These are phyloP conservation scores for Camelina neglecta DNA, from an alignment of 345 rosid species.

Conservation along the genomic window DNA sequence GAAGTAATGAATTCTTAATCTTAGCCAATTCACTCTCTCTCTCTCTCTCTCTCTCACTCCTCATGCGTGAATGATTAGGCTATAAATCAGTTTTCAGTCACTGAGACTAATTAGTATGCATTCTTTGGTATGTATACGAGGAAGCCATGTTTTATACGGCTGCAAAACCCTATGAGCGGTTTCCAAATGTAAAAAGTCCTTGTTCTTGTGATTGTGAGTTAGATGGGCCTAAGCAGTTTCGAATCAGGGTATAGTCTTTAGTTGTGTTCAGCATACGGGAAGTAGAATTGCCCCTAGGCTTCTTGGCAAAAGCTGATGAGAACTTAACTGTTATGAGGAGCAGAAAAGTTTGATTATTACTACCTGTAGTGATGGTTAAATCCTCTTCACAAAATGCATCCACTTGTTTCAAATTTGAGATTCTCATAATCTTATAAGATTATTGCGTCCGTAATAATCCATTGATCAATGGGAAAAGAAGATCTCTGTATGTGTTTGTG, in stretches of 20 bases:
- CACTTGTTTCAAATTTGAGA: neutral
- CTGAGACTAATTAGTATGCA: neutral
- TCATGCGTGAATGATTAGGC: neutral
- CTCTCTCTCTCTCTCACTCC: neutral
- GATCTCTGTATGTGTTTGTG: conserved; percentile 1
- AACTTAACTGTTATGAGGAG: neutral
- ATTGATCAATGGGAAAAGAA: neutral
- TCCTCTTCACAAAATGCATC: neutral
- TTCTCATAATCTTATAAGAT: conserved; percentile 5
- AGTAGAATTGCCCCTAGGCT: neutral
- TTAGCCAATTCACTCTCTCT: neutral
- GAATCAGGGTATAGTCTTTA: conserved; percentile 6
- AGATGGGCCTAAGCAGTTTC: conserved; percentile 1
- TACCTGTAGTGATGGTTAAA: neutral
- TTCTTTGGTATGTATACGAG: neutral
- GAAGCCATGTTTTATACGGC: neutral
- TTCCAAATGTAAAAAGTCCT: neutral
- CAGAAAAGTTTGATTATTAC: neutral
- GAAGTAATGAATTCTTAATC: neutral
- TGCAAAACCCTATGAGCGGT: neutral
- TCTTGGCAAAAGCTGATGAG: conserved; percentile 9
- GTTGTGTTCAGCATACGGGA: conserved; percentile 1
- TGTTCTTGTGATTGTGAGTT: neutral
- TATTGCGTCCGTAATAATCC: neutral
- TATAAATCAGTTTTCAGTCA: conserved; percentile 21